Conservation (phyloP, 139 green algal species). For the Diplosphaera chodatii region DNA sequence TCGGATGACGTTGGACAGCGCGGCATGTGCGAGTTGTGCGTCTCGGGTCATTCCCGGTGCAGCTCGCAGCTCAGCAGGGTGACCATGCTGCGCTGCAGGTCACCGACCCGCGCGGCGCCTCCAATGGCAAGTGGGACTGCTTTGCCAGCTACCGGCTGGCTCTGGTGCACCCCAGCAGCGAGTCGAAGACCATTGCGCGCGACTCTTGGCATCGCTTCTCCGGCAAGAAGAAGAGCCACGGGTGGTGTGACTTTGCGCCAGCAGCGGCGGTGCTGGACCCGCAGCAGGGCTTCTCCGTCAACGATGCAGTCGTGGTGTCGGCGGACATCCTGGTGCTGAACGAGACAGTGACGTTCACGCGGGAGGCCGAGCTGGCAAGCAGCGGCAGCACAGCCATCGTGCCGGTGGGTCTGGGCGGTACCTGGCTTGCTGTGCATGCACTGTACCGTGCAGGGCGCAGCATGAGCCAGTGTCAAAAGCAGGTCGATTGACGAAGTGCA, state of each 20-base stretch:
- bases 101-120: conserved; percentile 14
- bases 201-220: conserved; percentile 58
- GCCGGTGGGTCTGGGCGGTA: too few species aligned
- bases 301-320: conserved; percentile 47
- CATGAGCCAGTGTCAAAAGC: too few species aligned
- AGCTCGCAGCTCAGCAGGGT: not conserved
- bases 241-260: conserved; percentile 67
- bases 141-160: conserved; percentile 50
- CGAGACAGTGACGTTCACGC: conserved; percentile 36
- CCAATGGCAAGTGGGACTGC: conserved; percentile 46
- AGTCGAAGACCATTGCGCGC: conserved; percentile 30
- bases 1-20: too few species aligned
- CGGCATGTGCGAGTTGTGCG: too few species aligned
- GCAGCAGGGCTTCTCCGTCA: conserved; percentile 34
- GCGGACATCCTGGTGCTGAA: conserved; percentile 57
- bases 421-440: not conserved
- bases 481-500: too few species aligned
- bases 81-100: conserved; percentile 8
- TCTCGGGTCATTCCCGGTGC: too few species aligned
- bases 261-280: conserved; percentile 31
- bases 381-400: conserved; percentile 9
- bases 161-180: conserved; percentile 39
- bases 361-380: conserved; percentile 22
- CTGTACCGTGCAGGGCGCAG: too few species aligned
- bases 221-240: conserved; percentile 63